Percentiles rank a stretch among this genome's conserved stretches.
Evolutionary conservation across 306 rosid genomes (phyloP).

Genomic region (Vigna trinervia): DNA sequence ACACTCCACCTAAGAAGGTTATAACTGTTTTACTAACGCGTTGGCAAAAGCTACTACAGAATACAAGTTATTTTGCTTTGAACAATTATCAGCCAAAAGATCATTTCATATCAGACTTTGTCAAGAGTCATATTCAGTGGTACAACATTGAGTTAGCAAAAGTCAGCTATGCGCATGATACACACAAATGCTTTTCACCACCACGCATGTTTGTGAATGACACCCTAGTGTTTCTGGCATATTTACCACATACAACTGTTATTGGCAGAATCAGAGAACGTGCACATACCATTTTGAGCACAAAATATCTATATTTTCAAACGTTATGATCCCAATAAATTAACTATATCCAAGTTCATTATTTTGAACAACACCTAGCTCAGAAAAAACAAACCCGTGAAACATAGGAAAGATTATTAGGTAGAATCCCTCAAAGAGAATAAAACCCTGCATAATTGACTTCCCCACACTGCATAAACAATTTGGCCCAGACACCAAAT

Average conservation of each 20-base stretch:
- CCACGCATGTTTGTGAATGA: slow-evolving; percentile 18
- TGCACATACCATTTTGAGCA: neutral
- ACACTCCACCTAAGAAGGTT: neutral
- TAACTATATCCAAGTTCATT: neutral
- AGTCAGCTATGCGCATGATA: slow-evolving; percentile 1
- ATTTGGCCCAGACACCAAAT: slow-evolving; percentile 38
- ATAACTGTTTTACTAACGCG: neutral
- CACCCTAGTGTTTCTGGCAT: slow-evolving; percentile 1
- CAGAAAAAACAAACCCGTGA: neutral
- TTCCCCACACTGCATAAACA: slow-evolving; percentile 30
- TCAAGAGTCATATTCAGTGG: slow-evolving; percentile 4
- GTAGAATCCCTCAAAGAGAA: slow-evolving; percentile 22
- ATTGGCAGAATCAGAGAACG: neutral
- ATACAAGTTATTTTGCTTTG: neutral
- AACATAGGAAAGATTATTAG: slow-evolving; percentile 18
- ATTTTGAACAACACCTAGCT: neutral
- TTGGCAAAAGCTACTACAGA: neutral
- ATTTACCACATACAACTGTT: neutral
- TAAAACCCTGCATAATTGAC: slow-evolving; percentile 31
- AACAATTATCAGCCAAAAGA: slow-evolving; percentile 6
- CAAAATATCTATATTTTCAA: neutral
- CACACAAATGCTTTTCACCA: slow-evolving; percentile 24
- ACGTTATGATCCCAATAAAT: too few relatives aligned
- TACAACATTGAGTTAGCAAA: neutral
- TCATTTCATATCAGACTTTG: slow-evolving; percentile 15